Percentiles rank a stretch among this genome's conserved stretches.
Conservation (phyloP, 2,329 filamentous ascomycete genomes). For the Talaromyces funiculosus region DNA sequence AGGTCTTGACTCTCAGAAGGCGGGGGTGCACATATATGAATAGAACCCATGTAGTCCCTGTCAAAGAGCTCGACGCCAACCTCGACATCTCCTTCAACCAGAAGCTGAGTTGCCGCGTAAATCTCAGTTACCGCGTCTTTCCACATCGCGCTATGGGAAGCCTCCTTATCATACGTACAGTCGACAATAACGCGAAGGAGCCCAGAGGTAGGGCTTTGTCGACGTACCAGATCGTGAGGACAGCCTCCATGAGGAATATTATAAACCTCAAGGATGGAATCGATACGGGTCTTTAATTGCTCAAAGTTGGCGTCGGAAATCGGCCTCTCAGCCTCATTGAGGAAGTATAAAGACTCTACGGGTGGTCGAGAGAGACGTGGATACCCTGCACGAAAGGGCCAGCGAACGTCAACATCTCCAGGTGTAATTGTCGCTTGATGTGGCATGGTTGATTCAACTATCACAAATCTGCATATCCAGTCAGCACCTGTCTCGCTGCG, state of each 20-base stretch:
- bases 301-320: not conserved
- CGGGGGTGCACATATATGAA: constrained; percentile 1
- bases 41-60: not conserved
- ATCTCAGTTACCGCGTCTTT: no score
- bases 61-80: no score
- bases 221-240: not conserved
- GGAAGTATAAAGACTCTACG: not conserved
- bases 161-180: not conserved
- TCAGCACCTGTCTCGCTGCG: not conserved
- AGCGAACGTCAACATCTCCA: constrained; percentile 5
- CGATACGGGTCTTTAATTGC: not conserved
- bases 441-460: not conserved
- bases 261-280: not conserved
- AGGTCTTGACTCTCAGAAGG: not conserved
- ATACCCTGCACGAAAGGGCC: constrained; percentile 10
- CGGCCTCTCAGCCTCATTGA: not conserved
- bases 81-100: no score
- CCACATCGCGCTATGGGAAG: no score
- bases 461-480: not conserved
- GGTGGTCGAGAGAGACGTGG: constrained; percentile 6
- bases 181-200: not conserved
- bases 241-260: not conserved
- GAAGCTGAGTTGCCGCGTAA: no score
- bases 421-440: not conserved
- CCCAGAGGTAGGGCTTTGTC: not conserved